phyloP scores from a whole-genome alignment of 306 rosid genomes.

The Luffa aegyptiaca region DNA sequence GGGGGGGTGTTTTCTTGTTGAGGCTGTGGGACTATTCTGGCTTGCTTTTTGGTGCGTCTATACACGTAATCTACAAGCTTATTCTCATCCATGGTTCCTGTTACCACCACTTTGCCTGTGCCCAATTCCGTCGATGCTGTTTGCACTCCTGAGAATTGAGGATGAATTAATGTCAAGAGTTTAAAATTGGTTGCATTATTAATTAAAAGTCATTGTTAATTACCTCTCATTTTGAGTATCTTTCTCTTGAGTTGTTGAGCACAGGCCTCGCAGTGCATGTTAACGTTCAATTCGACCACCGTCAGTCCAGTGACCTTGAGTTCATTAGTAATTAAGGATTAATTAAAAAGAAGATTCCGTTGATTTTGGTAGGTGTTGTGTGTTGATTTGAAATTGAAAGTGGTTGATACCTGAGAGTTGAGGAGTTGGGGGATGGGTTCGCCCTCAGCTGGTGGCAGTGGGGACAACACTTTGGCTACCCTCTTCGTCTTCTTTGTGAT shows the following conservation, averaged over 20 bases:
- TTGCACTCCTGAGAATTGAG: conserved; percentile 50
- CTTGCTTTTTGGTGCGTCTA: conserved; percentile 78
- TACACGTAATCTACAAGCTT: conserved; percentile 81
- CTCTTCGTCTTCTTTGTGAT: conserved; percentile 61
- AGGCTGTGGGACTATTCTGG: conserved; percentile 65
- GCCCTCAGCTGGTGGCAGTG: conserved; percentile 66
- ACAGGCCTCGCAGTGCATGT: conserved; percentile 97
- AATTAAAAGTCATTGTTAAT: too few species aligned
- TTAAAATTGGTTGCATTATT: too few species aligned
- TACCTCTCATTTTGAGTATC: conserved; percentile 95
- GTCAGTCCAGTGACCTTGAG: conserved; percentile 57
- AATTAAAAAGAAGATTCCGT: too few species aligned
- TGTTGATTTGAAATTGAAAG: too few species aligned
- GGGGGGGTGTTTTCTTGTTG: conserved; percentile 29
- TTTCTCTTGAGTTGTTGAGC: conserved; percentile 81
- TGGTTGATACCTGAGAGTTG: conserved; percentile 46
- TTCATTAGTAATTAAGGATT: neutral
- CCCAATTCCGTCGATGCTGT: conserved; percentile 54
- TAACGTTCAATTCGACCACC: conserved; percentile 75
- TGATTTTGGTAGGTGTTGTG: too few species aligned
- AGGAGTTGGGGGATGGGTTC: conserved; percentile 78
- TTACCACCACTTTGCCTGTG: conserved; percentile 67
- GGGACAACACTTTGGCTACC: conserved; percentile 53
- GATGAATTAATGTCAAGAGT: too few species aligned
- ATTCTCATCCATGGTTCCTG: conserved; percentile 76